phyloP scores from a whole-genome alignment of 2,329 filamentous ascomycete species.

The Decorospora gaudefroyi region DNA sequence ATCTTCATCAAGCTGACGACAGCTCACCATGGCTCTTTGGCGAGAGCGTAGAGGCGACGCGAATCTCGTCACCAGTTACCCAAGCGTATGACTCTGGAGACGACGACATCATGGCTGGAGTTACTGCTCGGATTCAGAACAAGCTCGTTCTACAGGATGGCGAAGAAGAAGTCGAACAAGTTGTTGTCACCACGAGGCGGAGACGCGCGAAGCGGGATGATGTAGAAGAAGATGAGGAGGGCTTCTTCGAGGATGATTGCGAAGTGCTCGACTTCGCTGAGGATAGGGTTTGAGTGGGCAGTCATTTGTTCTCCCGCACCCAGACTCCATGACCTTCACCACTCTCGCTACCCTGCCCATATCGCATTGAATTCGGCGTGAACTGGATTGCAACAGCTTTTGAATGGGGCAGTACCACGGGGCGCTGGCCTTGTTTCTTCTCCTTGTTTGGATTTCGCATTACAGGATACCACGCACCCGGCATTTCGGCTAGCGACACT shows the following conservation, averaged over 20 bases:
- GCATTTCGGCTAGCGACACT: conserved; percentile 4
- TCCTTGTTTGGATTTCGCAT: neutral
- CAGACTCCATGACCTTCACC: neutral
- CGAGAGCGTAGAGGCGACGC: conserved; percentile 54
- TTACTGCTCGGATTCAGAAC: conserved; percentile 48
- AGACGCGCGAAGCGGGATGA: conserved; percentile 58
- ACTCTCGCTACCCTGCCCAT: neutral
- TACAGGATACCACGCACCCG: conserved; percentile 9
- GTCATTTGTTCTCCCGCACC: too few species aligned
- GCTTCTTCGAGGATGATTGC: conserved; percentile 91
- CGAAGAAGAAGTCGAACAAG: conserved; percentile 69
- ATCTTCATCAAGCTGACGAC: conserved; percentile 45
- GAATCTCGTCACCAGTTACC: conserved; percentile 49
- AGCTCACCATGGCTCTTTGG: conserved; percentile 59
- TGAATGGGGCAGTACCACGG: neutral
- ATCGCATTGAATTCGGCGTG: neutral
- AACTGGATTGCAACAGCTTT: too few species aligned
- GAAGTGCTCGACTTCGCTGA: conserved; percentile 86
- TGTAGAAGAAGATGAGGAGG: conserved; percentile 64
- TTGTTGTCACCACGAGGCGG: conserved; percentile 79
- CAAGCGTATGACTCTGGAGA: conserved; percentile 45
- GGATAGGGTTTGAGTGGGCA: conserved; percentile 53
- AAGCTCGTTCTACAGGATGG: conserved; percentile 57
- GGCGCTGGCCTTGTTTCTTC: conserved; percentile 4
- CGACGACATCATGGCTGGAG: conserved; percentile 57